Base-by-base conservation (phyloP, 805 yeast genomes). In the Hanseniaspora pseudoguilliermondii region DNA sequence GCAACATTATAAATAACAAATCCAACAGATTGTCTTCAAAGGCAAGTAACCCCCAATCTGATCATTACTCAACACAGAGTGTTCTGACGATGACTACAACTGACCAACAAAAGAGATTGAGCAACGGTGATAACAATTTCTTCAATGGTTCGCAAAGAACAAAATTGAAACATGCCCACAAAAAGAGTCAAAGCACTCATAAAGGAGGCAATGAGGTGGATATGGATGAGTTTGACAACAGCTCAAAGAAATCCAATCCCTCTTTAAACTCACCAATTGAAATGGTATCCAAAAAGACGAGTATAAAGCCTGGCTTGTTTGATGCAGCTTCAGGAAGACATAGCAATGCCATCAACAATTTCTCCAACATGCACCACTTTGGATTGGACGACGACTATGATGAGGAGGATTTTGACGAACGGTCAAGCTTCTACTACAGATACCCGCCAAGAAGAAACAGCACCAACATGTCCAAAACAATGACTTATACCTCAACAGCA, bases 371-470 rank as follows among this genome's bases (percentile, higher is more conserved):
- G 8, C 65, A 61, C 34, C 66, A 65, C 49, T 59, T 64, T 32
- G 63, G 65, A 4, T 52, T 57, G 5, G 58, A 58, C 27, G 44
- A 49, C 15, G 68, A 67, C 48, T 67, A 65, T 54, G 65, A 62
- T 23, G 64, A 64, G 43, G 64, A 62, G n/a, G 64, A 59, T 13
- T 63, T 58, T 20, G 62, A 55, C 29, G 59, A 55, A 13, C 58
- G 57, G n/a, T 65, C 62, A 38, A 65, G 57, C 18, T 58, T 53
- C 32, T 53, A 46, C 20, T 53, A 53, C 15, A 46, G 49, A 32
- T 42, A 46, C 15, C 56, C 56, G 5, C 42, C 50, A 46, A 46
- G 48, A 46, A 53, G 48, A 27, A 53, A 42, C 23, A 48, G 48
- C 13, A 21, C 25, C 7, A 52, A 52, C 32, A 38, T 46, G 10